phyloP scores from a whole-genome alignment of 2,329 filamentous ascomycete species.

The Xylariaceae sp. region DNA sequence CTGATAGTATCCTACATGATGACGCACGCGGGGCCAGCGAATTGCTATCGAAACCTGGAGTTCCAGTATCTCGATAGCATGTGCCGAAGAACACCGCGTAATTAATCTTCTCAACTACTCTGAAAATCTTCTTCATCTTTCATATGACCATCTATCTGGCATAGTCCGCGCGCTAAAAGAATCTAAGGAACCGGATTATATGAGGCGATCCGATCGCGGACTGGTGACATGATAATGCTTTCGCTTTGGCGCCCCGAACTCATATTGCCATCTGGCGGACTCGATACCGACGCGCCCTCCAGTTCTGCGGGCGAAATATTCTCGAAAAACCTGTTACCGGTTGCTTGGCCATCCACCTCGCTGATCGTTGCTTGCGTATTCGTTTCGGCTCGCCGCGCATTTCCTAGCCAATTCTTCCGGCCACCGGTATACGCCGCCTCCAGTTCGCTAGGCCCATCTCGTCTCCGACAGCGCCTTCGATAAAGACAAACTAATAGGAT shows the following conservation, averaged over 20 bases:
- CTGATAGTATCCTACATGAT: constrained; percentile 36
- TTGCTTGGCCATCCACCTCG: neutral
- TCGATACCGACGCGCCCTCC: neutral
- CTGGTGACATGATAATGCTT: neutral
- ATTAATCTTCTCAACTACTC: constrained; percentile 63
- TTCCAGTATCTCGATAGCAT: constrained; percentile 19
- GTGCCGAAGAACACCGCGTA: constrained; percentile 62
- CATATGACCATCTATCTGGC: neutral
- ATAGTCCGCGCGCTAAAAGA: constrained; percentile 4
- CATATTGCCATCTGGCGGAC: neutral
- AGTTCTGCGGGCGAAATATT: neutral
- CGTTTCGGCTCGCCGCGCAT: constrained; percentile 4
- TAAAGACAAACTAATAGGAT: neutral
- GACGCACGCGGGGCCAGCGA: constrained; percentile 53
- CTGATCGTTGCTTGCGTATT: neutral
- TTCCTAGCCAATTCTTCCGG: neutral
- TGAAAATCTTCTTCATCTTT: constrained; percentile 37
- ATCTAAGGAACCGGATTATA: neutral
- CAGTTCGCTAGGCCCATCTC: neutral
- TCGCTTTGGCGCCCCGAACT: neutral
- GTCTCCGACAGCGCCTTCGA: neutral
- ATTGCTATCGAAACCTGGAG: constrained; percentile 31
- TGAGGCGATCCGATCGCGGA: neutral
- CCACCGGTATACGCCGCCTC: neutral
- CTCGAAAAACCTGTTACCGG: neutral